Evolutionary conservation across 306 rosid species (phyloP), one percentile per base, ranked within the genome.

Genomic region (Gynostemma pentaphyllum): DNA sequence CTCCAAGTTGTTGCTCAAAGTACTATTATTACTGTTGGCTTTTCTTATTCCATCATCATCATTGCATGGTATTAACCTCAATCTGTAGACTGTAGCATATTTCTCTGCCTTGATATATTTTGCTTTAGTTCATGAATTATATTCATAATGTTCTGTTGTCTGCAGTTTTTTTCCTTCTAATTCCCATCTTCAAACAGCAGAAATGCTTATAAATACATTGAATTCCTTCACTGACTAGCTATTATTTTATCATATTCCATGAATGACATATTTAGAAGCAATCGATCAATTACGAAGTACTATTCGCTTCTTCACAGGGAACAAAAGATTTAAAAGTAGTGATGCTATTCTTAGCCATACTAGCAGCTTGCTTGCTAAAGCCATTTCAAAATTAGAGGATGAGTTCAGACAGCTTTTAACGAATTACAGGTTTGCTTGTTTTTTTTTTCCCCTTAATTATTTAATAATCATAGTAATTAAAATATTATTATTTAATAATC

Each of bases 1-100:
- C 27, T 56, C 64, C 64, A 34, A 56, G n/a, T 32, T 49, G 55
- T 49, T 56, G 45, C 45, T 36, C 21, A 42, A 56, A 56, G 9
- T 19, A 6, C 45, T 30, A n/a, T n/a, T n/a, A n/a, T n/a, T n/a
- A n/a, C n/a, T n/a, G n/a, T n/a, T 36, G 45, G 45, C 8, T 13
- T 56, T 34, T 18, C 64, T 56, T 28, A 32, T 34, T n/a, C 36
- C 27, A 56, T 56, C 45, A 30, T 54, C n/a, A 29, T n/a, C 62
- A 34, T 16, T 16, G 34, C 19, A 52, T 52, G 37, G n/a, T 19
- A 56, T 56, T 34, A n/a, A 34, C 45, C 27, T 34, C 45, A 19
- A 56, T 32, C 64, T 18, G 34, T n/a, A n/a, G n/a, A n/a, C n/a
- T n/a, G n/a, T 13, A 4, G 5, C 27, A 26, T 34, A 34, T 19